phyloP scores from a whole-genome alignment of 768 basidiomycete species.

The Austroboletus festivus region DNA sequence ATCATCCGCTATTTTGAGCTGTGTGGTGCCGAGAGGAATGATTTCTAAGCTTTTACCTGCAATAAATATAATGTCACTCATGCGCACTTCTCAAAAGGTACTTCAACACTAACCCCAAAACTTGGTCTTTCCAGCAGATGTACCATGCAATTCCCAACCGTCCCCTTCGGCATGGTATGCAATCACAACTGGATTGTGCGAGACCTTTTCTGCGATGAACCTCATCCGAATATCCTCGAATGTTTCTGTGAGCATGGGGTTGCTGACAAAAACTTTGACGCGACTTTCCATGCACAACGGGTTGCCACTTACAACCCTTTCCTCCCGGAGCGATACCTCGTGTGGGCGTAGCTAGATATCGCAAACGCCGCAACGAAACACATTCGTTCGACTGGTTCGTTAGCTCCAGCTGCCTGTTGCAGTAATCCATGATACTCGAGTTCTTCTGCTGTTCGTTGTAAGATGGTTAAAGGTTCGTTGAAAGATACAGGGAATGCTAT shows the following conservation, averaged over 20 bases:
- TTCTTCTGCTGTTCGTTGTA: constrained; percentile 82
- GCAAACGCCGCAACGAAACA: constrained; percentile 82
- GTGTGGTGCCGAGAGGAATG: constrained; percentile 71
- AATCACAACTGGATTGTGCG: constrained; percentile 79
- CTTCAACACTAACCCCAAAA: constrained; percentile 71
- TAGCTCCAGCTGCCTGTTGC: constrained; percentile 55
- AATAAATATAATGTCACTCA: constrained; percentile 17
- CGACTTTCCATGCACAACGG: constrained; percentile 3
- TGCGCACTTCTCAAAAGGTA: constrained; percentile 6
- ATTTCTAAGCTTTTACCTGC: constrained; percentile 88
- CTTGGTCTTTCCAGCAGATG: constrained; percentile 81
- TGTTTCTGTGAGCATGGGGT: constrained; percentile 86
- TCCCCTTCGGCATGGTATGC: constrained; percentile 83
- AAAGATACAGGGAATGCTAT: constrained; percentile 86
- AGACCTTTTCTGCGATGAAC: constrained; percentile 85
- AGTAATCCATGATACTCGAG: constrained; percentile 73
- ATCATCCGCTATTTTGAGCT: constrained; percentile 64
- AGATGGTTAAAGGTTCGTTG: constrained; percentile 82
- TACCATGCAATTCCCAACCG: constrained; percentile 72
- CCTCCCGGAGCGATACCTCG: constrained; percentile 72
- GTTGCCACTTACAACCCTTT: constrained; percentile 74
- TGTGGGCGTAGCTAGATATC: constrained; percentile 80
- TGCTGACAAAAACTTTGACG: constrained; percentile 44
- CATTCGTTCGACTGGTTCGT: constrained; percentile 63
- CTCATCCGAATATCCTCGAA: constrained; percentile 80